Percentiles rank a stretch among this genome's conserved stretches.
Conservation (phyloP, 225 moss, liverwort and hornwort species). For the Marchantia paleacea region DNA sequence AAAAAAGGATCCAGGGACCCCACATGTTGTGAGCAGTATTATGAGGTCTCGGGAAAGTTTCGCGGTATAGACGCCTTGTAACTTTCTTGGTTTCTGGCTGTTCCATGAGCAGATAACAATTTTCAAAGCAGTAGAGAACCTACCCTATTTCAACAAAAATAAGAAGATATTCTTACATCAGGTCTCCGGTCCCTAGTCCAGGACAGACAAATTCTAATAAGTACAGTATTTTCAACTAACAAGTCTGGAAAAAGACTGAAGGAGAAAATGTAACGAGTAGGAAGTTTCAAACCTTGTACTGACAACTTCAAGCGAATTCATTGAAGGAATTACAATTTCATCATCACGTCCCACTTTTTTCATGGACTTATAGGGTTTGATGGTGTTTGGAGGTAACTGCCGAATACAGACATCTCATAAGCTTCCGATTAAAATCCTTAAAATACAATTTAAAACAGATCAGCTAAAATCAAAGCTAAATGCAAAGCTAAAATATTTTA, state of each 20-base stretch:
- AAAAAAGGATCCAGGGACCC: conserved; percentile 54
- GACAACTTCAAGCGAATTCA: conserved; percentile 67
- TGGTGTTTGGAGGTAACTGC: conserved; percentile 56
- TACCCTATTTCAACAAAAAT: not conserved
- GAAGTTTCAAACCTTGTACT: conserved; percentile 53
- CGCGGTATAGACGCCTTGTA: conserved; percentile 16
- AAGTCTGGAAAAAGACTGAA: no score
- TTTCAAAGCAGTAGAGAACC: not conserved
- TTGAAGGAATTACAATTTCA: conserved; percentile 31
- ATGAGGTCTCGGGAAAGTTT: conserved; percentile 73
- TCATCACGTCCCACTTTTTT: conserved; percentile 58
- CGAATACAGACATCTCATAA: not conserved
- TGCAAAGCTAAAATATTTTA: no score
- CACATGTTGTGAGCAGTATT: conserved; percentile 60
- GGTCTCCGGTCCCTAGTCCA: no score
- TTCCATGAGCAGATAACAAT: not conserved
- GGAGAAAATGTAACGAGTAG: not conserved
- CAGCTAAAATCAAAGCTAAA: no score
- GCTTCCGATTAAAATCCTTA: no score
- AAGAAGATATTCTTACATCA: not conserved
- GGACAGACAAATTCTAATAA: no score
- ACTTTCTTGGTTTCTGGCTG: conserved; percentile 49
- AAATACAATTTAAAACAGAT: not conserved
- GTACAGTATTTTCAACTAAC: no score
- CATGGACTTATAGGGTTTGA: conserved; percentile 60